Evolutionary conservation across 768 basidiomycete species (phyloP).

Genomic region (Suillus discolor): DNA sequence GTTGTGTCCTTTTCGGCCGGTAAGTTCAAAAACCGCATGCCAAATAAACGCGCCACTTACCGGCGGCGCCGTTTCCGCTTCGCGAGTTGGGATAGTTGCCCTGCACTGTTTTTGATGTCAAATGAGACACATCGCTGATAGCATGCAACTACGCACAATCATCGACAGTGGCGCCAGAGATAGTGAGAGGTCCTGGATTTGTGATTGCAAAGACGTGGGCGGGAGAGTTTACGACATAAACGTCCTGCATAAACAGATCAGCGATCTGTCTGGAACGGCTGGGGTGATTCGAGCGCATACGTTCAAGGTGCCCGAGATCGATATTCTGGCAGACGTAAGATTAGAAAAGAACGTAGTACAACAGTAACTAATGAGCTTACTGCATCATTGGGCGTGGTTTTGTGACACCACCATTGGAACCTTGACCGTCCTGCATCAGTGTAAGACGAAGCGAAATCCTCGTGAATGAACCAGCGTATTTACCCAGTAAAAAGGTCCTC

Average conservation of each 20-base stretch:
- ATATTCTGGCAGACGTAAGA: slow-evolving; percentile 30
- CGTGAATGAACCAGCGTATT: neutral
- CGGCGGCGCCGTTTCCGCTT: slow-evolving; percentile 52
- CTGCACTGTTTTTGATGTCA: slow-evolving; percentile 38
- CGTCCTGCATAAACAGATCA: slow-evolving; percentile 25
- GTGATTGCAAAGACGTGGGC: slow-evolving; percentile 33
- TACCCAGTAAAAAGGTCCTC: slow-evolving; percentile 48
- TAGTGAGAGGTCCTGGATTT: slow-evolving; percentile 35
- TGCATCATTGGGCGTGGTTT: slow-evolving; percentile 44
- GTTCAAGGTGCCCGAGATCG: slow-evolving; percentile 42
- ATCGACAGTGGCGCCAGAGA: slow-evolving; percentile 54
- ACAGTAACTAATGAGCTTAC: slow-evolving; percentile 22
- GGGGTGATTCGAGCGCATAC: slow-evolving; percentile 21
- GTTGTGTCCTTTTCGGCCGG: slow-evolving; percentile 39
- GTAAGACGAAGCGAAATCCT: neutral
- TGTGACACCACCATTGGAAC: slow-evolving; percentile 11
- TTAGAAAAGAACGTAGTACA: neutral
- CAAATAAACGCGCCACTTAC: slow-evolving; percentile 19
- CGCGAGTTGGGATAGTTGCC: slow-evolving; percentile 54
- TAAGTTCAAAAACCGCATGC: neutral
- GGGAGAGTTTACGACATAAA: slow-evolving; percentile 44
- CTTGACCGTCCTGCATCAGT: slow-evolving; percentile 29
- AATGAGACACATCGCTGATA: neutral
- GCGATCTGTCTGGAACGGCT: neutral
- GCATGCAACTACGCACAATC: slow-evolving; percentile 45